Evolutionary conservation across 768 basidiomycete species (phyloP).

Genomic region (Russula virescens): DNA sequence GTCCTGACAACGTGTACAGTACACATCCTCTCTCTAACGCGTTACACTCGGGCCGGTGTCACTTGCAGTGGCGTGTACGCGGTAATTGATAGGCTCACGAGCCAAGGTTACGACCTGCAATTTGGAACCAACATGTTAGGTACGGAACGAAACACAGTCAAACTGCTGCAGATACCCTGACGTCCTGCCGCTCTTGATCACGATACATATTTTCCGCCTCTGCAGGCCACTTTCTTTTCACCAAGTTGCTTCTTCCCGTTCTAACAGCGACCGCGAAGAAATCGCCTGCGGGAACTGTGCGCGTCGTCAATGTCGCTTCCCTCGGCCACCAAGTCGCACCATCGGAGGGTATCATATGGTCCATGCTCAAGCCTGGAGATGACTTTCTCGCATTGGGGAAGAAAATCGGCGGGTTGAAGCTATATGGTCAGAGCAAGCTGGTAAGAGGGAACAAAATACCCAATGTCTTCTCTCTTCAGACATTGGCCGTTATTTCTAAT

Average conservation of each 20-base stretch:
- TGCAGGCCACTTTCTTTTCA: conserved; percentile 3
- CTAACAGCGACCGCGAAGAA: not conserved
- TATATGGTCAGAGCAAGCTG: conserved; percentile 9
- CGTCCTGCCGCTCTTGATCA: no score
- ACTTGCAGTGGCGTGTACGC: not conserved
- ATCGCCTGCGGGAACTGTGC: not conserved
- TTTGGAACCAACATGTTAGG: no score
- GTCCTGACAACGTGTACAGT: not conserved
- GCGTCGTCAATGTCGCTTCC: conserved; percentile 3
- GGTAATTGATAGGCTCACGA: not conserved
- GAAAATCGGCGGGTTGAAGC: not conserved
- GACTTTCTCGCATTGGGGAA: not conserved
- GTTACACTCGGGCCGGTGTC: no score
- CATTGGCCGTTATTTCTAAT: not conserved
- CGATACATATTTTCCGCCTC: not conserved
- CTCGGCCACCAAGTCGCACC: not conserved
- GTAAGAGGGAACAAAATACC: not conserved
- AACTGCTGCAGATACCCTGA: no score
- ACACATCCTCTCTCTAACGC: no score
- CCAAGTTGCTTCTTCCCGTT: not conserved
- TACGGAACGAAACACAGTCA: no score
- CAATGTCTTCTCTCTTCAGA: no score
- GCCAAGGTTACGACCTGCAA: no score
- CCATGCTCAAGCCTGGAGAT: not conserved
- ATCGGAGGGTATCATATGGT: not conserved